Percentiles rank a stretch among this genome's conserved stretches.
phyloP scores from a whole-genome alignment of 164 flowering plant species.

The Chloranthus sessilifolius region DNA sequence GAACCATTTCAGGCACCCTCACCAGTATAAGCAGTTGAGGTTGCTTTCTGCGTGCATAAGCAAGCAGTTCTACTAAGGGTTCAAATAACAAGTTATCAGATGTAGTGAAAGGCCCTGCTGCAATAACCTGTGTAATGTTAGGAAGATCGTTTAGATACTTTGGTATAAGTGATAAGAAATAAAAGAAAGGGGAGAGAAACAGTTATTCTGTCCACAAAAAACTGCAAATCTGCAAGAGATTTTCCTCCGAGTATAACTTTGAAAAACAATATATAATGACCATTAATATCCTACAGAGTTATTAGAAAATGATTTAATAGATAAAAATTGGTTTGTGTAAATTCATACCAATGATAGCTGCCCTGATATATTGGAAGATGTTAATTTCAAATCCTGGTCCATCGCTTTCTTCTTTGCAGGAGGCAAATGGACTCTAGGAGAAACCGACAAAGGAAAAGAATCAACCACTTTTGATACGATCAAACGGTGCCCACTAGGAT shows the following conservation, averaged over 20 bases:
- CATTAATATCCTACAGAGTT: too few relatives aligned
- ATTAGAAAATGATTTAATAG: too few relatives aligned
- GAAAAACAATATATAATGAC: too few relatives aligned
- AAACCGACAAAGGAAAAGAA: constrained; percentile 40
- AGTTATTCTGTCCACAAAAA: too few relatives aligned
- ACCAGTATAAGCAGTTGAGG: constrained; percentile 92
- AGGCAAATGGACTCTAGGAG: constrained; percentile 31
- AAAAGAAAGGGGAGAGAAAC: too few relatives aligned
- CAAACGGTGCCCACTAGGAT: constrained; percentile 96
- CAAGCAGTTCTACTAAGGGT: constrained; percentile 77
- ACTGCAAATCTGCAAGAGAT: too few relatives aligned
- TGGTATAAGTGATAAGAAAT: too few relatives aligned
- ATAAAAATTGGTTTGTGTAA: too few relatives aligned
- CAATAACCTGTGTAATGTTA: constrained; percentile 65
- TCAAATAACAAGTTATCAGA: constrained; percentile 86
- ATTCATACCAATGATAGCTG: constrained; percentile 66
- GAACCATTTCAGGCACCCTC: constrained; percentile 9
- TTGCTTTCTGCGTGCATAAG: constrained; percentile 76
- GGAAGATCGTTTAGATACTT: too few relatives aligned
- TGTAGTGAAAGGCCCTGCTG: constrained; percentile 93
- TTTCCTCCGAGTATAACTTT: too few relatives aligned
- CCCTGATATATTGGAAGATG: constrained; percentile 16
- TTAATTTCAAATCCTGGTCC: constrained; percentile 37
- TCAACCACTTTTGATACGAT: constrained; percentile 74
- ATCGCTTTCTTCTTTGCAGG: constrained; percentile 77